Evolutionary conservation across 768 basidiomycete genomes (phyloP).

Genomic region (Pleurotus salmoneostramineus): DNA sequence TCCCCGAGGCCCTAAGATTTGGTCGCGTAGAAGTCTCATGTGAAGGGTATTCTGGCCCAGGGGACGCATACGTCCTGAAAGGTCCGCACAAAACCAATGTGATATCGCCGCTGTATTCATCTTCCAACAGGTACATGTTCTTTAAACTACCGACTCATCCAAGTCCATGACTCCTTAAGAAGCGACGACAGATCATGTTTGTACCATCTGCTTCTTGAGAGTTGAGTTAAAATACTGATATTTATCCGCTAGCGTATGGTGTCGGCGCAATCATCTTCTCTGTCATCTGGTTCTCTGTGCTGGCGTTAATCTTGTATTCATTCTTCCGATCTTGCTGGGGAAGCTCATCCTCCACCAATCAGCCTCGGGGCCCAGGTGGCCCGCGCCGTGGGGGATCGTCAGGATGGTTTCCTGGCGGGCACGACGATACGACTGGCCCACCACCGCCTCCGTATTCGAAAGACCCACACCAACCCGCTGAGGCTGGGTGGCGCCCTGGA

Average conservation of each 20-base stretch:
- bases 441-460: conserved; percentile 62
- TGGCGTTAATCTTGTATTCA: conserved; percentile 52
- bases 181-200: conserved; percentile 23
- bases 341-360: conserved; percentile 18
- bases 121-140: conserved; percentile 70
- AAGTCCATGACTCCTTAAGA: conserved; percentile 50
- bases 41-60: conserved; percentile 84
- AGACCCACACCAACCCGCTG: conserved; percentile 18
- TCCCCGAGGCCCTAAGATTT: conserved; percentile 78
- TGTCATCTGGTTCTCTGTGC: conserved; percentile 50
- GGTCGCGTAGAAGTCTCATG: conserved; percentile 85
- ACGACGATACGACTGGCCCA: conserved; percentile 30
- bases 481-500: conserved; percentile 55
- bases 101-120: background rate
- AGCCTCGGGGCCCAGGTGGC: conserved; percentile 29
- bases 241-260: conserved; percentile 40
- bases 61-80: conserved; percentile 82
- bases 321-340: conserved; percentile 52
- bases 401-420: conserved; percentile 53
- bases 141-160: conserved; percentile 77
- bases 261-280: conserved; percentile 47
- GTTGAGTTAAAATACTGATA: conserved; percentile 15
- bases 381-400: conserved; percentile 26
- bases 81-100: conserved; percentile 37
- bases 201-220: conserved; percentile 18